Evolutionary conservation across 1,284 basidiomycete species (phyloP).

Genomic region (Ustilago xerochloae): DNA sequence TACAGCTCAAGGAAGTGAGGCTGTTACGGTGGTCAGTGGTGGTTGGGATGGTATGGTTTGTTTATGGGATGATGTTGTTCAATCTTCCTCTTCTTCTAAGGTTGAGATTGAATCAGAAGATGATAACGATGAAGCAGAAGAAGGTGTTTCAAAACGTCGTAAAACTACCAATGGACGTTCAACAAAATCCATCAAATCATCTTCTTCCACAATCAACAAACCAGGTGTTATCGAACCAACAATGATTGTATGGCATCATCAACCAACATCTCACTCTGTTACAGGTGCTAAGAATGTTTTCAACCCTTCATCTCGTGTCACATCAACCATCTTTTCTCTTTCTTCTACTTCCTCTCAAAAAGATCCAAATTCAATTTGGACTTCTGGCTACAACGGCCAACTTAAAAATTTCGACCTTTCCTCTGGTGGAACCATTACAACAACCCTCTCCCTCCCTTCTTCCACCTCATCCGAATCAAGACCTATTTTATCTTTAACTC

Average conservation of each 20-base stretch:
- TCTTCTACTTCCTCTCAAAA: background rate
- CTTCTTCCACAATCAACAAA: background rate
- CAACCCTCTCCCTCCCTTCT: slow-evolving; percentile 20
- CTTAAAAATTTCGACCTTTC: slow-evolving; percentile 61
- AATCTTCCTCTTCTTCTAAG: background rate
- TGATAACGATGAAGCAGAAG: slow-evolving; percentile 29
- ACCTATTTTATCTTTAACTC: slow-evolving; percentile 50
- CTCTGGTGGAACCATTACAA: slow-evolving; percentile 29
- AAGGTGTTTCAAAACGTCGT: slow-evolving; percentile 20
- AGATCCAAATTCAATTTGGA: slow-evolving; percentile 46
- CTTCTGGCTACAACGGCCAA: slow-evolving; percentile 59
- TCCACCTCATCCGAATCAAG: slow-evolving; percentile 16
- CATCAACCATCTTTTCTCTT: slow-evolving; percentile 37
- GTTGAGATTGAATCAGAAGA: slow-evolving; percentile 9
- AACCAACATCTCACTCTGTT: slow-evolving; percentile 15
- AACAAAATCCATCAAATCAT: slow-evolving; percentile 4
- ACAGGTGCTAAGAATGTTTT: slow-evolving; percentile 40
- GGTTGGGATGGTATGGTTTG: slow-evolving; percentile 63
- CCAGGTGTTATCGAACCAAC: slow-evolving; percentile 23
- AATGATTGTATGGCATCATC: slow-evolving; percentile 32
- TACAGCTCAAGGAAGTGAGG: slow-evolving; percentile 14
- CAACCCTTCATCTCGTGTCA: slow-evolving; percentile 51
- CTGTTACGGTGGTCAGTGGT: slow-evolving; percentile 40
- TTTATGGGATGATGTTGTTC: slow-evolving; percentile 52
- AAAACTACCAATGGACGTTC: slow-evolving; percentile 22